Percentiles rank a stretch among this genome's conserved stretches.
These are phyloP conservation scores for Pseudogymnoascus sp. DNA, from an alignment of 2,329 filamentous ascomycete genomes.

Conservation along the genomic window DNA sequence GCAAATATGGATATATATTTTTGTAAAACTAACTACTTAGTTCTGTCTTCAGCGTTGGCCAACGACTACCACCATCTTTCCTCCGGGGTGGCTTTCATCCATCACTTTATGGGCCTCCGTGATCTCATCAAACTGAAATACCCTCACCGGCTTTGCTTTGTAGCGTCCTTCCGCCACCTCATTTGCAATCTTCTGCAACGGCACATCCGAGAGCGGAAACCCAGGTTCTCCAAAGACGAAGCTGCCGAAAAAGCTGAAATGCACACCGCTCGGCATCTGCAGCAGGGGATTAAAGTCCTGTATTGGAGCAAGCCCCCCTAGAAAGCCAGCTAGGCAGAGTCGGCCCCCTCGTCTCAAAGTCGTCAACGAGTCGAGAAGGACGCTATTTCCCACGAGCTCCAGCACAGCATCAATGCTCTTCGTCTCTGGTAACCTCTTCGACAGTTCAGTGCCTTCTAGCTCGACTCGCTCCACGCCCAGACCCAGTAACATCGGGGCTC, in stretches of 20 bases:
- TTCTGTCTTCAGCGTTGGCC: neutral
- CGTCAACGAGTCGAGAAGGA: conserved; percentile 15
- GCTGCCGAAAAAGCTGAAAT: conserved; percentile 16
- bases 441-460: conserved; percentile 10
- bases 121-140: neutral
- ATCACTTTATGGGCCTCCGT: neutral
- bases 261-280: conserved; percentile 14
- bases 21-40: neutral
- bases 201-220: conserved; percentile 13
- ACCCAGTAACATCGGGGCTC: neutral
- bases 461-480: conserved; percentile 14
- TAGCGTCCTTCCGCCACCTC: conserved; percentile 12
- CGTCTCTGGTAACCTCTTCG: neutral
- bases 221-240: conserved; percentile 12
- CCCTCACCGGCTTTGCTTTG: conserved; percentile 10
- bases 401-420: conserved; percentile 12
- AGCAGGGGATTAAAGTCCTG: conserved; percentile 14
- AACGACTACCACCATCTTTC: neutral
- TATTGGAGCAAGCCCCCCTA: conserved; percentile 16
- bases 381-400: conserved; percentile 14
- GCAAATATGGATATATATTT: neutral
- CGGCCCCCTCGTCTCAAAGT: conserved; percentile 13
- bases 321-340: conserved; percentile 15
- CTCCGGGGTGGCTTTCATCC: neutral
- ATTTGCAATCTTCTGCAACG: conserved; percentile 13